Conservation (phyloP, 345 rosid genomes). For the Eucalyptus regnans region DNA sequence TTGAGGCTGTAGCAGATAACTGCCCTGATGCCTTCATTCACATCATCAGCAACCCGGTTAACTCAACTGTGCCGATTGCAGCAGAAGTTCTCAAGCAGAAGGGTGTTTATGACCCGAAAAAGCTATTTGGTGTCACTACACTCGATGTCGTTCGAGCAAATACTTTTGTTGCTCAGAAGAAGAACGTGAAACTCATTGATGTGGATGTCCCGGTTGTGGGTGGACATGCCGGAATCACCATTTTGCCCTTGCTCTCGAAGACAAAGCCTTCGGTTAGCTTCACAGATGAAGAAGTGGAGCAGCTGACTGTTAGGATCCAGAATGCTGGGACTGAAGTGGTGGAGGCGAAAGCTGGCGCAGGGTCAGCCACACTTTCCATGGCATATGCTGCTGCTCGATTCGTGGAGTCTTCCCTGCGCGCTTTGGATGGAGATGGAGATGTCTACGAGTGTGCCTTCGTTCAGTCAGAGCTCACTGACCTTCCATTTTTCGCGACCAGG, state of each 20-base stretch:
- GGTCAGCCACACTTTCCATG: slow-evolving; percentile 96
- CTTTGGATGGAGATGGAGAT: slow-evolving; percentile 82
- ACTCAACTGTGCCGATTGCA: slow-evolving; percentile 93
- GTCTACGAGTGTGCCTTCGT: slow-evolving; percentile 84
- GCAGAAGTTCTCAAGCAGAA: slow-evolving; percentile 80
- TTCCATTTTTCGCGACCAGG: slow-evolving; percentile 87
- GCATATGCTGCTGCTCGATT: slow-evolving; percentile 98
- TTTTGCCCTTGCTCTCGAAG: slow-evolving; percentile 79
- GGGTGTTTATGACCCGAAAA: slow-evolving; percentile 87
- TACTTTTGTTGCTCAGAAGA: slow-evolving; percentile 84
- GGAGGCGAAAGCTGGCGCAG: slow-evolving; percentile 96
- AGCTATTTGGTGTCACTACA: slow-evolving; percentile 86
- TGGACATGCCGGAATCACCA: slow-evolving; percentile 94
- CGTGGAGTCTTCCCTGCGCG: slow-evolving; percentile 94
- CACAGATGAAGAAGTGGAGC: slow-evolving; percentile 58
- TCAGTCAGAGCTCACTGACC: slow-evolving; percentile 59
- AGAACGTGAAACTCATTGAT: slow-evolving; percentile 78
- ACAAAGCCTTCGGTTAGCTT: slow-evolving; percentile 66
- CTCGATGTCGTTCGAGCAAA: slow-evolving; percentile 93
- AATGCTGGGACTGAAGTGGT: slow-evolving; percentile 95
- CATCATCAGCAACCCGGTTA: slow-evolving; percentile 89
- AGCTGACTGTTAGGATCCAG: slow-evolving; percentile 82
- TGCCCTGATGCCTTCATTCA: slow-evolving; percentile 89
- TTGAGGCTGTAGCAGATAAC: slow-evolving; percentile 86
- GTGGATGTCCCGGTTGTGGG: slow-evolving; percentile 93